Evolutionary conservation across 768 basidiomycete genomes (phyloP), one percentile per base, ranked within the genome.

Genomic region (Podaxis pistillaris): DNA sequence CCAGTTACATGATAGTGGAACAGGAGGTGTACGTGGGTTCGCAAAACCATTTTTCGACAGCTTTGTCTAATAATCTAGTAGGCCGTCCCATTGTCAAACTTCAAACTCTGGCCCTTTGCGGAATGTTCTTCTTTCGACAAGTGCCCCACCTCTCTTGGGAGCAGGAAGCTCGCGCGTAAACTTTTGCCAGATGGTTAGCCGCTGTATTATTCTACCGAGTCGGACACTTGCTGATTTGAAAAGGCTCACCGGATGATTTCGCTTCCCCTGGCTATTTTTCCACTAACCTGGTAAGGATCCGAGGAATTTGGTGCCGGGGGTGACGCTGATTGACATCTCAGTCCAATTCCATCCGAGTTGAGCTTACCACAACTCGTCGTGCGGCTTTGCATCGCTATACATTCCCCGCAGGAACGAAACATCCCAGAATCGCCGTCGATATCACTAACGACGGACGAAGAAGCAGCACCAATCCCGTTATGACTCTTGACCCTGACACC

Each of bases 211-310:
- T 37, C 26, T 38, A 4, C 11, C 3, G 30, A 36, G 26, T 49
- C 19, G 9, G 28, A 30, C 24, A 17, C 13, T 41, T 56, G 41
- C 51, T 63, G 41, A 6, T 26, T 26, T 1, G 9, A 8, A 9
- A 38, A 86, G 85, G 85, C 12, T 75, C 77, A 36, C 82, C 85
- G 3, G 86, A 87, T 63, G 86, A 88, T 65, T 79, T 76, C 61
- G 85, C 86, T 3, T 83, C 84, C 15, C 87, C 86, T 0, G 0
- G 87, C 55, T 89, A 87, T 68, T 89, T 89, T 68, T 79, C 86
- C 0, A 81, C 83, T 1, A 86, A 86, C 66, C 73, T 88, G 30
- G 85, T 84, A 61, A 13, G 75, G 68, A 37, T 12, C 15, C 37
- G 13, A 36, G 53, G 19, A 47, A 44, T 17, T 58, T n/a, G 13